Evolutionary conservation across 768 basidiomycete species (phyloP), one percentile per base, ranked within the genome.

Genomic region (Cystofilobasidium bisporidii): DNA sequence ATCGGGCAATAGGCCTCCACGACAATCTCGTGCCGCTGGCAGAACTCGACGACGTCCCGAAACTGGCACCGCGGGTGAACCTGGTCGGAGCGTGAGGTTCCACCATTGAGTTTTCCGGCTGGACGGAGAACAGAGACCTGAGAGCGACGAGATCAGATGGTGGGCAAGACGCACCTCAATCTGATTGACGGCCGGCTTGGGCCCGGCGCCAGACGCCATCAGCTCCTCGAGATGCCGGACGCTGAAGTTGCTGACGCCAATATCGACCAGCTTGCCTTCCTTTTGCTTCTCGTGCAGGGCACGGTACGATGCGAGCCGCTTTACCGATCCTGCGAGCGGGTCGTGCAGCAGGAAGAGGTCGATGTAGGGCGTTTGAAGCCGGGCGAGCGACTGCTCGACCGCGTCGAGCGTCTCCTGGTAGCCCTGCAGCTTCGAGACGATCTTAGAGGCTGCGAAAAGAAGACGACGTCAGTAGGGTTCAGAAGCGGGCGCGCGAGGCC

Each of bases 31-130:
- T 86, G 78, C 48, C 80, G 75, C 26, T 76, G 75, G 77, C 88
- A 90, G 75, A 87, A 92, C 6, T 85, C 81, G 22, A 87, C 87
- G 65, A 92, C 88, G 10, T 84, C 81, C 48, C 80, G 67, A 72
- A 91, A 89, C 74, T 91, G 90, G 76, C 88, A 91, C 67, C 86
- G 76, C 2, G 78, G 78, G 57, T 79, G 76, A 0, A 78, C 65
- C 66, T 65, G 57, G 24, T n/a, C 9, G 40, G 28, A 41, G 24
- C 53, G 2, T n/a, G n/a, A n/a, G n/a, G n/a, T n/a, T n/a, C n/a
- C n/a, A n/a, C n/a, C n/a, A n/a, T n/a, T n/a, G n/a, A n/a, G n/a
- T n/a, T n/a, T n/a, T n/a, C n/a, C n/a, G n/a, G n/a, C n/a, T n/a
- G n/a, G n/a, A n/a, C n/a, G n/a, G n/a, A n/a, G n/a, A n/a, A n/a